A percentile compares a stretch with the other conserved stretches of the same genome.
These are phyloP conservation scores for Mycena leptocephala DNA, from an alignment of 768 basidiomycete species.

Conservation along the genomic window DNA sequence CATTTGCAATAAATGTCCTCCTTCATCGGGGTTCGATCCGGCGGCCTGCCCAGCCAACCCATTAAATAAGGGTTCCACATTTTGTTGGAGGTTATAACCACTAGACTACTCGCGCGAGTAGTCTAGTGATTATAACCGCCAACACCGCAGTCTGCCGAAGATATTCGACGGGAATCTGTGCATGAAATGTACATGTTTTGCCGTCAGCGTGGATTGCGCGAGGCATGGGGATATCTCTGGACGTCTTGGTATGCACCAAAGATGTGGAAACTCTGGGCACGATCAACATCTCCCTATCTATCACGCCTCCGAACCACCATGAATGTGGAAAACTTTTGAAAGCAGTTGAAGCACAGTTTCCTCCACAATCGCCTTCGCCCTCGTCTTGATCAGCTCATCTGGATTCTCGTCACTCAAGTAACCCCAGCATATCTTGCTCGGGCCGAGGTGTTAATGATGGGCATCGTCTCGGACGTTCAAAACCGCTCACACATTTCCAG, in stretches of 20 bases:
- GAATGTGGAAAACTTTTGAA: conserved; percentile 16
- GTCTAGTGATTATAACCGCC: no score
- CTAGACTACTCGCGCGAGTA: no score
- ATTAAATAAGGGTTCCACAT: no score
- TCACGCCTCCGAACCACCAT: conserved; percentile 41
- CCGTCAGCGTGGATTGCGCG: conserved; percentile 22
- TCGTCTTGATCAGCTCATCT: conserved; percentile 41
- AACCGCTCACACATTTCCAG: conserved; percentile 43
- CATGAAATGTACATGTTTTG: conserved; percentile 46
- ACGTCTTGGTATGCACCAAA: conserved; percentile 46
- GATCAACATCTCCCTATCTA: conserved; percentile 31
- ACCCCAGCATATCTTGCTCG: conserved; percentile 41
- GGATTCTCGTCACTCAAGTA: conserved; percentile 46
- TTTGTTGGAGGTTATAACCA: no score
- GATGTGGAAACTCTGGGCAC: conserved; percentile 53
- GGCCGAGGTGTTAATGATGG: conserved; percentile 30
- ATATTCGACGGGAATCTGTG: conserved; percentile 37
- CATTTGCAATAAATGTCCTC: no score
- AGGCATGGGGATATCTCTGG: conserved; percentile 47
- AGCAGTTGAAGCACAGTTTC: conserved; percentile 38
- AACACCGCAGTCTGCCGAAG: conserved; percentile 9
- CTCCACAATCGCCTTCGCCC: conserved; percentile 37
- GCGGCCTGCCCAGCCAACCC: no score
- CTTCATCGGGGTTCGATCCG: no score
- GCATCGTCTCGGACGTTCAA: conserved; percentile 40